Evolutionary conservation across 306 rosid species (phyloP), one percentile per base, ranked within the genome.

Genomic region (Lupinus albus): DNA sequence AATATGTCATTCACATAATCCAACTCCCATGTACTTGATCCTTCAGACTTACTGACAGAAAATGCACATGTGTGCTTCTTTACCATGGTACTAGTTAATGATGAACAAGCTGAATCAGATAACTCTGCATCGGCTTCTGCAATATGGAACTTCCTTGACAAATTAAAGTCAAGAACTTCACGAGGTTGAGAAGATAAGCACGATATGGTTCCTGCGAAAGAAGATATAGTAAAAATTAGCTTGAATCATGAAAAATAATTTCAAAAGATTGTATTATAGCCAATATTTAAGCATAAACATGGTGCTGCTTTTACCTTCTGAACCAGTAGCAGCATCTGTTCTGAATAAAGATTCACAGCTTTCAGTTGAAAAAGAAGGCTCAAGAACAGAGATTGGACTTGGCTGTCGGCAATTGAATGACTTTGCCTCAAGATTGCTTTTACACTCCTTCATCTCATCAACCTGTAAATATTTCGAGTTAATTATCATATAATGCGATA

Each of bases 341-440:
- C 77, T 71, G 61, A 75, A 57, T 57, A 84, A 85, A 50, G 93
- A 89, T 42, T 65, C 84, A 17, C 64, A 76, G 75, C 86, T 89
- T 68, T 87, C 93, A 61, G 76, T 68, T 11, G 93, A 89, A 78
- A 89, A 81, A 7, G 88, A 79, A 76, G 82, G 84, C 74, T 83
- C 91, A 33, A 89, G 76, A 80, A 89, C 74, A 16, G 96, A 89
- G 49, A 81, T 76, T 21, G 96, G 89, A 83, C 96, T 87, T 20
- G 86, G 89, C 72, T 83, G 82, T 54, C 89, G 79, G 41, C 76
- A 49, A 63, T 66, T 71, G 21, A 64, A 64, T 35, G 56, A 61
- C 33, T 68, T 77, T 63, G 78, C 88, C 49, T 62, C 41, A 28
- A 32, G 76, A 67, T 55, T 72, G 74, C 70, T 86, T 46, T 78